A percentile compares a stretch with the other conserved stretches of the same genome.
These are phyloP conservation scores for Didymella arachidicola DNA, from an alignment of 2,329 filamentous ascomycete genomes.

Conservation along the genomic window DNA sequence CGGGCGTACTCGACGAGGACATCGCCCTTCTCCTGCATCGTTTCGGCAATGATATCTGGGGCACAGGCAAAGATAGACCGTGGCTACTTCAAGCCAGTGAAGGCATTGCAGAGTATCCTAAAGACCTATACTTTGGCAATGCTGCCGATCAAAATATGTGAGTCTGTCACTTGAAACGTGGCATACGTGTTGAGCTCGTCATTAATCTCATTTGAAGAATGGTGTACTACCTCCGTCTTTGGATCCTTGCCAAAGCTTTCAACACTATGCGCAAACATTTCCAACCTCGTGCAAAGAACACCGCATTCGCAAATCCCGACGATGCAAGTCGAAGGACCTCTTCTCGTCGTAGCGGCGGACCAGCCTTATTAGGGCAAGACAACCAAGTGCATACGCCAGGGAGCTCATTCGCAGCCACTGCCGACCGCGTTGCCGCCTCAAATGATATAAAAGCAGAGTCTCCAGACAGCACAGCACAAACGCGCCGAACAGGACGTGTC, in stretches of 20 bases:
- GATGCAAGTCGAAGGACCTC: background rate
- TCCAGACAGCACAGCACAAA: background rate
- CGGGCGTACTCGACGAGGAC: background rate
- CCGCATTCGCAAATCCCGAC: background rate
- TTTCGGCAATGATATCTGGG: constrained; percentile 10
- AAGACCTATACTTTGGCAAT: constrained; percentile 2
- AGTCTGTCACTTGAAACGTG: background rate
- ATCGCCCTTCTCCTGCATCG: background rate
- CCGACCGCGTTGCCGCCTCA: background rate
- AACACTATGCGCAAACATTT: constrained; percentile 9
- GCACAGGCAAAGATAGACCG: background rate
- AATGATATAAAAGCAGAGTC: background rate
- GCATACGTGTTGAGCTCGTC: no score
- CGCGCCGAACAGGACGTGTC: constrained; percentile 1
- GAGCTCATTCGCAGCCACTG: background rate
- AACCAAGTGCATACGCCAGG: background rate
- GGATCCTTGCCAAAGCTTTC: constrained; percentile 19
- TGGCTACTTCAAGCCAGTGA: constrained; percentile 11
- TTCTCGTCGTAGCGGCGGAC: background rate
- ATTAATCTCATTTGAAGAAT: constrained; percentile 1
- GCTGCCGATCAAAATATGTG: constrained; percentile 4
- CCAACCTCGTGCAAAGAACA: background rate
- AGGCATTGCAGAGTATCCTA: constrained; percentile 3
- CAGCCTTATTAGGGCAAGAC: background rate
- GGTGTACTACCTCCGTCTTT: constrained; percentile 13